Conservation (phyloP, 2,329 filamentous ascomycete genomes). For the Ampelomyces quisqualis region DNA sequence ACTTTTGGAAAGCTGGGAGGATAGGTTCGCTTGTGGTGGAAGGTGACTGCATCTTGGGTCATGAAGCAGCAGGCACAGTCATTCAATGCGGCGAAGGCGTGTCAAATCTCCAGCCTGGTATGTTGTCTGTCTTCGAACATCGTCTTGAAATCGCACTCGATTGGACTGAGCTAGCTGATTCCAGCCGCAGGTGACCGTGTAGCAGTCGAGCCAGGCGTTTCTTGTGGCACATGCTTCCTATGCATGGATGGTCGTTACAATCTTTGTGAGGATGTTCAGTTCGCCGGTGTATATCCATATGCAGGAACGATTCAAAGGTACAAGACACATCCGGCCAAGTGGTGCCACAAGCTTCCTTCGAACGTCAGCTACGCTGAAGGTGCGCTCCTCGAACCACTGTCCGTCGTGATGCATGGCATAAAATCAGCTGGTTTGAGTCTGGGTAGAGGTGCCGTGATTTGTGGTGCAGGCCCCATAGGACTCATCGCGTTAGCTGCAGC, state of each 20-base stretch:
- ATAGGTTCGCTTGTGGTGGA: constrained; percentile 65
- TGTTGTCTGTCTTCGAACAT: not conserved
- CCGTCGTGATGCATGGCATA: constrained; percentile 64
- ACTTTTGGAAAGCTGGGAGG: constrained; percentile 66
- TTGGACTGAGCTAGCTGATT: too few species aligned
- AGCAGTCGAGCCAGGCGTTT: constrained; percentile 66
- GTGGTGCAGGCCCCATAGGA: constrained; percentile 63
- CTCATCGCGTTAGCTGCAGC: constrained; percentile 62
- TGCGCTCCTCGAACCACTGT: constrained; percentile 65
- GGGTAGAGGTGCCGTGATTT: constrained; percentile 59
- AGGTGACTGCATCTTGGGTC: constrained; percentile 65
- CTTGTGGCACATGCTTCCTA: constrained; percentile 61
- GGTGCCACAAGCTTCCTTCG: constrained; percentile 53
- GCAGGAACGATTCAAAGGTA: constrained; percentile 62
- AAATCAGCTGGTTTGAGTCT: constrained; percentile 55
- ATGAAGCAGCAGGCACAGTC: constrained; percentile 64
- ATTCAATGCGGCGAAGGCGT: constrained; percentile 59
- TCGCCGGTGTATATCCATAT: constrained; percentile 63
- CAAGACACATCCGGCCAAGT: constrained; percentile 62
- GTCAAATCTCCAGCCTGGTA: constrained; percentile 51
- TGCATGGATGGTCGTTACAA: constrained; percentile 64
- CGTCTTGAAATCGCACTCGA: not conserved
- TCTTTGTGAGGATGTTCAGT: constrained; percentile 62
- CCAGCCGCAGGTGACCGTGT: constrained; percentile 58
- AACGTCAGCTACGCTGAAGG: constrained; percentile 59